Conservation (phyloP, 176 grass and related monocot genomes). For the Cenchrus americanus region DNA sequence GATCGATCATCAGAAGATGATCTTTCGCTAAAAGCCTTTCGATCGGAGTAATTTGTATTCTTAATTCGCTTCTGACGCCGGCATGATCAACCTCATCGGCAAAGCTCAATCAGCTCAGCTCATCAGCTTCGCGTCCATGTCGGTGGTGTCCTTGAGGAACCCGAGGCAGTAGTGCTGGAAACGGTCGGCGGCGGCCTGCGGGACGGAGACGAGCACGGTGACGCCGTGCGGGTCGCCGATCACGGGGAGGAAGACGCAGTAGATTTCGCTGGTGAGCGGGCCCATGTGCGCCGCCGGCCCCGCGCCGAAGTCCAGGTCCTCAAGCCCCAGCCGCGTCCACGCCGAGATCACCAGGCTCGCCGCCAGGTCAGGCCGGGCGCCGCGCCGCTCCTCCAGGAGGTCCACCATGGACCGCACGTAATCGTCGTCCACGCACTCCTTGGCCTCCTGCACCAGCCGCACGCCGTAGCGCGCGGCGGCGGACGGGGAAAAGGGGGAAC, state of each 20-base stretch:
- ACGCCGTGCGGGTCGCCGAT: conserved; percentile 58
- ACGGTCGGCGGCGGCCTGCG: conserved; percentile 51
- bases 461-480: conserved; percentile 34
- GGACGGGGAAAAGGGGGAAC: neutral
- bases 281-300: conserved; percentile 81
- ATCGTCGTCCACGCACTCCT: conserved; percentile 56
- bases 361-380: conserved; percentile 64
- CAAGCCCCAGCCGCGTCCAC: conserved; percentile 80
- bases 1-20: conserved; percentile 5
- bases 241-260: conserved; percentile 87
- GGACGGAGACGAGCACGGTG: conserved; percentile 79
- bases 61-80: neutral
- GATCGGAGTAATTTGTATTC: neutral
- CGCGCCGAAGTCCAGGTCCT: conserved; percentile 40
- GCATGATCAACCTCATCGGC: neutral
- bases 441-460: conserved; percentile 77
- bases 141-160: neutral
- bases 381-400: conserved; percentile 68
- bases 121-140: conserved; percentile 11
- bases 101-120: neutral
- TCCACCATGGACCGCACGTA: conserved; percentile 86
- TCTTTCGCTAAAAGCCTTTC: neutral
- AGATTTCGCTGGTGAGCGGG: conserved; percentile 90
- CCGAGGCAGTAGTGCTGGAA: conserved; percentile 68
- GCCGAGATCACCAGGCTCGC: conserved; percentile 84